phyloP scores from a whole-genome alignment of 2,329 filamentous ascomycete genomes.

The Colletotrichum coccodes region DNA sequence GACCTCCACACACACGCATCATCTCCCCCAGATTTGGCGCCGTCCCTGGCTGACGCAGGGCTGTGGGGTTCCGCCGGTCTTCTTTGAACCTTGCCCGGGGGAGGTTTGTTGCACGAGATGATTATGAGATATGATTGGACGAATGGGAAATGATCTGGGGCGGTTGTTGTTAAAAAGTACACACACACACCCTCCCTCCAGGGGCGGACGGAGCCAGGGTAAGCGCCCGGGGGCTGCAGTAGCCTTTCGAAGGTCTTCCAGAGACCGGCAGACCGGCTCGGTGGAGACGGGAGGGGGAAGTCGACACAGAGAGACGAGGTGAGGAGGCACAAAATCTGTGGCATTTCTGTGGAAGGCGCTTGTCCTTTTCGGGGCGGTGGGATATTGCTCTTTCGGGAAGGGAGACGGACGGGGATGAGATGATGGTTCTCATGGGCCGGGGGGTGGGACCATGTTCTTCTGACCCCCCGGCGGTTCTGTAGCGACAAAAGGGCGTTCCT shows the following conservation, averaged over 20 bases:
- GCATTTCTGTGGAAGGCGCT: constrained; percentile 37
- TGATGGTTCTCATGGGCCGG: background rate
- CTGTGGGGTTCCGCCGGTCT: constrained; percentile 11
- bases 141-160: constrained; percentile 43
- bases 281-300: constrained; percentile 1
- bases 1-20: background rate
- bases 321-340: constrained; percentile 6
- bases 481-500: constrained; percentile 5
- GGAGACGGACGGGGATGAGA: constrained; percentile 17
- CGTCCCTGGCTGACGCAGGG: constrained; percentile 7
- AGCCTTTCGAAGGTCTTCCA: constrained; percentile 14
- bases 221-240: constrained; percentile 43
- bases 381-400: constrained; percentile 45
- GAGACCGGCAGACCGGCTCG: background rate
- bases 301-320: background rate
- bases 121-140: constrained; percentile 67
- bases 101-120: constrained; percentile 53
- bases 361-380: constrained; percentile 44
- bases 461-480: constrained; percentile 13
- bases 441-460: background rate
- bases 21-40: constrained; percentile 7
- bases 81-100: constrained; percentile 21
- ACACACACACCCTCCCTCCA: constrained; percentile 47
- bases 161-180: constrained; percentile 53
- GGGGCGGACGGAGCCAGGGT: constrained; percentile 36